Base-by-base conservation (phyloP, 768 basidiomycete species). In the Coprinopsis strossmayeri region DNA sequence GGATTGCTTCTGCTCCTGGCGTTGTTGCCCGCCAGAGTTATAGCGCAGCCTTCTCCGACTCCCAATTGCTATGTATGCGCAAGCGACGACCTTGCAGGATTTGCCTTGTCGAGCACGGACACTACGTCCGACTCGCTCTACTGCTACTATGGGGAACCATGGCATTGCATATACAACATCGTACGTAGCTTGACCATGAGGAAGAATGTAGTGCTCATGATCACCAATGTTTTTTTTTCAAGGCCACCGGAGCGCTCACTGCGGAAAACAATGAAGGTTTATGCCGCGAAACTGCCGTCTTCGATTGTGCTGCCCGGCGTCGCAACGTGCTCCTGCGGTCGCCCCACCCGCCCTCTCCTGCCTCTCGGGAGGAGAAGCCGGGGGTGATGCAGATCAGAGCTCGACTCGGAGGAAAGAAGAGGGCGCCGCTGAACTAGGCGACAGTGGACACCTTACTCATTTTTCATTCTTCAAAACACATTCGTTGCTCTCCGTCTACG, bases 31-130 rank as follows among this genome's bases (percentile, higher is more conserved):
- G n/a, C n/a, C n/a, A n/a, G n/a, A 15, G 5, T 39, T 1, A 21
- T 43, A 21, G 30, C 48, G 4, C 27, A 20, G 17, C 48, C 40
- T 15, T 44, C 49, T 5, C 30, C 41, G 15, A 38, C 24, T 2
- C 49, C 49, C 13, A 44, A 42, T 10, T 50, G 49, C 49, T 50
- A 27, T 5, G 23, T 44, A 9, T 50, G 49, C 34, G 42, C 49
- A 3, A 15, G 23, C 3, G 34, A 24, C 12, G 49, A 50, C 23
- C 25, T 35, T 11, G 49, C 43, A 32, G 21, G 15, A 27, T 50
- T 35, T 18, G 34, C 42, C 3, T 21, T 50, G 32, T 21, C 49
- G 2, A 25, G 11, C 12, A 4, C 41, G 3, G 25, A 24, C 32
- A 34, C 34, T 20, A 20, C 5, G 21, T 10, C 15, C 3, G 24